Conservation (phyloP, 768 basidiomycete species). For the Collybia sp. region DNA sequence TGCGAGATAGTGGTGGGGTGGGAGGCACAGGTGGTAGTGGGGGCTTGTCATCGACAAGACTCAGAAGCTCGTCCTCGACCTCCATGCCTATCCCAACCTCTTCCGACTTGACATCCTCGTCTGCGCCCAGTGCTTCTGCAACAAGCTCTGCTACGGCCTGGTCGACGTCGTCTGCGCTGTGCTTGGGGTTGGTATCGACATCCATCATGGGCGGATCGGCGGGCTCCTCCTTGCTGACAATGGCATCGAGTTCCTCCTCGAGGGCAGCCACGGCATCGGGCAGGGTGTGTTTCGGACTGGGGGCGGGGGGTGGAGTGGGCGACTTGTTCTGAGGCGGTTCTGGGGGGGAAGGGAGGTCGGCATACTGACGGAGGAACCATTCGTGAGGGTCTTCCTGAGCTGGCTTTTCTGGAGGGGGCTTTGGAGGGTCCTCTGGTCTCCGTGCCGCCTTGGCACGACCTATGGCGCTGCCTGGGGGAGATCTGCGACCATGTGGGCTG, state of each 20-base stretch:
- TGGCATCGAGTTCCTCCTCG: constrained; percentile 42
- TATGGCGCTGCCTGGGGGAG: constrained; percentile 43
- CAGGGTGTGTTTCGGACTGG: constrained; percentile 9
- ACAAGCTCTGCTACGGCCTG: constrained; percentile 39
- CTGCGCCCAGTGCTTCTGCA: constrained; percentile 30
- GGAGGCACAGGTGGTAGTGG: constrained; percentile 11
- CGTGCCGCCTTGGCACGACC: constrained; percentile 42
- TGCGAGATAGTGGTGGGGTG: constrained; percentile 5
- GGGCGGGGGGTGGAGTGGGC: constrained; percentile 7
- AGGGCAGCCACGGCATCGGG: constrained; percentile 33
- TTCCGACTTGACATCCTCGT: constrained; percentile 15
- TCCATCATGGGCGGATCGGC: constrained; percentile 1
- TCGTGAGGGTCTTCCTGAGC: constrained; percentile 53
- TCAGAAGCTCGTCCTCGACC: constrained; percentile 66
- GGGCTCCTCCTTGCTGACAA: constrained; percentile 18
- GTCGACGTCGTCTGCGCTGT: constrained; percentile 34
- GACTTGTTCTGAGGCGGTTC: constrained; percentile 15
- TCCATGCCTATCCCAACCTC: constrained; percentile 32
- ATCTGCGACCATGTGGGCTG: constrained; percentile 32
- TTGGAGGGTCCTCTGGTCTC: constrained; percentile 28
- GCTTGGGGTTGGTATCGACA: constrained; percentile 17
- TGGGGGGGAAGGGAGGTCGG: constrained; percentile 23
- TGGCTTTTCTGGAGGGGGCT: constrained; percentile 12
- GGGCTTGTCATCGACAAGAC: constrained; percentile 55
- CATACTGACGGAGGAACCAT: constrained; percentile 55